Conservation (phyloP, 1,284 basidiomycete genomes). For the Heterobasidion irregulare region DNA sequence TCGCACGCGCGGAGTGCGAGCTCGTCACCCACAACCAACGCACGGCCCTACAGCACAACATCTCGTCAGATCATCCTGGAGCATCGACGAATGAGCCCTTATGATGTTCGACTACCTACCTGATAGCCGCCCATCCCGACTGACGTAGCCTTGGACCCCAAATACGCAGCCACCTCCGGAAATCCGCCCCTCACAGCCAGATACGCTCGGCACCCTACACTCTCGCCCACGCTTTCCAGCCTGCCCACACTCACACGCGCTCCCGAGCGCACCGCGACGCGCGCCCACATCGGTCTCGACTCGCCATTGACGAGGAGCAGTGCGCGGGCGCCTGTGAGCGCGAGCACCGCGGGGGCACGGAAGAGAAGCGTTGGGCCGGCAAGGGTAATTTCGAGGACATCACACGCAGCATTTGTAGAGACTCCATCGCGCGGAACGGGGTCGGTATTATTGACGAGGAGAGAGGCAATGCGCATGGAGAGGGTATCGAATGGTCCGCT, state of each 20-base stretch:
- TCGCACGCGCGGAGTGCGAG: constrained; percentile 27
- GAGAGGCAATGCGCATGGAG: constrained; percentile 52
- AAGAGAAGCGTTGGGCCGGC: constrained; percentile 24
- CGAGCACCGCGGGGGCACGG: constrained; percentile 39
- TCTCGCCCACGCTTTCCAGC: constrained; percentile 26
- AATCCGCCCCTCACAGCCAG: constrained; percentile 54
- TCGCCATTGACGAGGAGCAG: constrained; percentile 34
- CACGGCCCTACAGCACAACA: constrained; percentile 33
- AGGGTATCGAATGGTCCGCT: constrained; percentile 61
- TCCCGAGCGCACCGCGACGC: constrained; percentile 35
- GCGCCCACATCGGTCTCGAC: constrained; percentile 37
- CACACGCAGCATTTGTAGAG: constrained; percentile 24
- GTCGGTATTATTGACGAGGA: constrained; percentile 28
- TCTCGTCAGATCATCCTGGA: no score
- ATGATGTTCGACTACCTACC: constrained; percentile 14
- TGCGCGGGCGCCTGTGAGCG: constrained; percentile 47
- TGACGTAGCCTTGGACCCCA: constrained; percentile 57
- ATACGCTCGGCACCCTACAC: constrained; percentile 42
- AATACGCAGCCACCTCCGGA: constrained; percentile 46
- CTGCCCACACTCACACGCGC: constrained; percentile 23
- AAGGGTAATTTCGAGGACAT: constrained; percentile 48
- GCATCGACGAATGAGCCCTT: no score
- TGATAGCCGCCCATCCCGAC: constrained; percentile 57
- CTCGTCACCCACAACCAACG: constrained; percentile 39
- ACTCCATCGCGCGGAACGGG: no score